Evolutionary conservation across 202 grass and related monocot species (phyloP), one percentile per base, ranked within the genome.

Genomic region (Saccharum hybrid): DNA sequence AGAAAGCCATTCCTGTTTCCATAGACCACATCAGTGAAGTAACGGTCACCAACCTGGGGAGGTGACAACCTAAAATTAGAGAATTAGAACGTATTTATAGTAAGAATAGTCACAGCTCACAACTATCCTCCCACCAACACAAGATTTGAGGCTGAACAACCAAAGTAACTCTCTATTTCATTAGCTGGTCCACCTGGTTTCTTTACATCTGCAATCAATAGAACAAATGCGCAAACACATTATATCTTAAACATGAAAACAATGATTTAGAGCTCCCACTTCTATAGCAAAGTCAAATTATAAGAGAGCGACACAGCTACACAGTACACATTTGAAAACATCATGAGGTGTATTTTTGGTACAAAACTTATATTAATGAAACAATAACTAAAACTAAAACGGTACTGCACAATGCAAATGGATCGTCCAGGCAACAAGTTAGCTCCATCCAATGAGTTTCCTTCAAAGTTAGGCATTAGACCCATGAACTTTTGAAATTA

Each of bases 111-210:
- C 30, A 51, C 1, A 71, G 33, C 65, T 68, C 41, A 43, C 46
- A 60, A 71, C 22, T 74, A 73, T 69, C 15, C 28, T 56, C 85
- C 76, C 83, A 98, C 96, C 90, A 98, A 73, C 62, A 98, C 85
- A 91, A 98, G 90, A 72, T 78, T 76, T 56, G 90, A 93, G 45
- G 92, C 76, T 26, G 92, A 85, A 85, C 96, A 98, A 85, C 87
- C 87, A 89, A 98, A 98, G 79, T 91, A 95, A 74, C 60, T 93
- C 87, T 98, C 96, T 66, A 98, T 95, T 85, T 98, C 96, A 85
- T 88, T 88, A 87, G 87, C 90, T 79, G 87, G 71, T 73, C 92
- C 96, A 84, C 77, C 85, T 87, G 96, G 96, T 69, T 98, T 98
- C 78, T 98, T 98, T 68, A 69, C 49, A 84, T 91, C 96, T 98